A percentile compares a stretch with the other conserved stretches of the same genome.
phyloP scores from a whole-genome alignment of 2,329 filamentous ascomycete species.

The Fusarium nygamai region DNA sequence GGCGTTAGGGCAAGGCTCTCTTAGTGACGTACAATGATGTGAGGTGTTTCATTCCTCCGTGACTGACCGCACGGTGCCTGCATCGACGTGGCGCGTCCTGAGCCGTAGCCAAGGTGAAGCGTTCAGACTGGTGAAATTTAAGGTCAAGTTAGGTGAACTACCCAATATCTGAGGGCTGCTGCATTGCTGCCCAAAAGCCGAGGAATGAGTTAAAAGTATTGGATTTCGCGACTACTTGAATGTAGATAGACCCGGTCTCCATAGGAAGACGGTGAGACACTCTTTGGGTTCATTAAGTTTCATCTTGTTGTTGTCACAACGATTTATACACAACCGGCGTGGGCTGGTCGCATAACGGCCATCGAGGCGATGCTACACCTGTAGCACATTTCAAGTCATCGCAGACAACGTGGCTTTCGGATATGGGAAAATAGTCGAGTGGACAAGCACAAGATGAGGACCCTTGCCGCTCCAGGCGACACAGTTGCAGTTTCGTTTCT shows the following conservation, averaged over 20 bases:
- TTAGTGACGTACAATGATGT: background rate
- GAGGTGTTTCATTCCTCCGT: background rate
- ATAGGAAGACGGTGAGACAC: background rate
- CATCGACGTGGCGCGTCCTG: conserved; percentile 22
- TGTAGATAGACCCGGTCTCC: conserved; percentile 1
- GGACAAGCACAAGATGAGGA: conserved; percentile 1
- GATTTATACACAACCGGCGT: background rate
- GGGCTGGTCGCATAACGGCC: background rate
- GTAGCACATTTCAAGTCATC: conserved; percentile 20
- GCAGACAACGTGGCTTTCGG: conserved; percentile 6
- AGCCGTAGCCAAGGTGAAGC: conserved; percentile 9
- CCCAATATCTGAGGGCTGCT: background rate
- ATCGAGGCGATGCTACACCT: conserved; percentile 4
- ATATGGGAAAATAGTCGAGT: conserved; percentile 1
- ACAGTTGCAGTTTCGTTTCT: conserved; percentile 13
- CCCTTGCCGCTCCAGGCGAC: conserved; percentile 7
- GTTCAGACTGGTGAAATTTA: background rate
- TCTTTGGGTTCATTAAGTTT: background rate
- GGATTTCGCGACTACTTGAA: conserved; percentile 7
- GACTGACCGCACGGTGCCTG: background rate
- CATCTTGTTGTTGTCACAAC: background rate
- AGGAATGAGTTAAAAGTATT: background rate
- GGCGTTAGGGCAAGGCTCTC: background rate
- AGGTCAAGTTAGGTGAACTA: background rate
- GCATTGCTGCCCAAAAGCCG: conserved; percentile 32